A percentile compares a stretch with the other conserved stretches of the same genome.
Conservation (phyloP, 208 protist genomes). For the Naegleria fowleri region DNA sequence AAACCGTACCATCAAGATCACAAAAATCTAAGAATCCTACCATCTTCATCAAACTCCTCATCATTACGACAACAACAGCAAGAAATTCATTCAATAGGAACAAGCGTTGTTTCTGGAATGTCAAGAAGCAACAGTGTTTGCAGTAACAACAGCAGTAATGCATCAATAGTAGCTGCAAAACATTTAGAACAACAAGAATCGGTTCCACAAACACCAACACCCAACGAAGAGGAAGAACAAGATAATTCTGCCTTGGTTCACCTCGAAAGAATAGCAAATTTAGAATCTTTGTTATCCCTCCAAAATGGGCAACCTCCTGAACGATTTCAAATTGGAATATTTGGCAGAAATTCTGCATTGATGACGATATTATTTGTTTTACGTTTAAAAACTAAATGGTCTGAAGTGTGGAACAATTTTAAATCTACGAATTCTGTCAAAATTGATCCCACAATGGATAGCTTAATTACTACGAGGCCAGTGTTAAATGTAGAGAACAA, state of each 20-base stretch:
- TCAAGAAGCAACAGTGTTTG: neutral
- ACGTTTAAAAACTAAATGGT: neutral
- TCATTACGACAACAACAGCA: too few species aligned
- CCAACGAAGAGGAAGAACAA: neutral
- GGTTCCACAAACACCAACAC: neutral
- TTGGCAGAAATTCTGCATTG: neutral
- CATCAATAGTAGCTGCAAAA: too few species aligned
- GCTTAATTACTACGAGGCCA: neutral
- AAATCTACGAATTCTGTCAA: neutral
- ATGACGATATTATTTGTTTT: neutral
- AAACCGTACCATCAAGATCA: too few species aligned
- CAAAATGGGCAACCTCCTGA: too few species aligned
- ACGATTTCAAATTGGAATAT: neutral
- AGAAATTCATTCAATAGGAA: too few species aligned
- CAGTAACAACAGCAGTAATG: neutral
- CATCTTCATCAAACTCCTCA: too few species aligned
- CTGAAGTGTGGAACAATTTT: neutral
- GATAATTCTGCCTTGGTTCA: neutral
- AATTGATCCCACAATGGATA: neutral
- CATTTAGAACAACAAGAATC: too few species aligned
- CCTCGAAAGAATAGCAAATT: neutral
- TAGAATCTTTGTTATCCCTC: too few species aligned
- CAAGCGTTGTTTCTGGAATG: neutral
- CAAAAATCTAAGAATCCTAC: too few species aligned
- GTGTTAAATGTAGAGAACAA: neutral